Conservation (phyloP, 352 stramenopile species). For the Pythium diclinum region DNA sequence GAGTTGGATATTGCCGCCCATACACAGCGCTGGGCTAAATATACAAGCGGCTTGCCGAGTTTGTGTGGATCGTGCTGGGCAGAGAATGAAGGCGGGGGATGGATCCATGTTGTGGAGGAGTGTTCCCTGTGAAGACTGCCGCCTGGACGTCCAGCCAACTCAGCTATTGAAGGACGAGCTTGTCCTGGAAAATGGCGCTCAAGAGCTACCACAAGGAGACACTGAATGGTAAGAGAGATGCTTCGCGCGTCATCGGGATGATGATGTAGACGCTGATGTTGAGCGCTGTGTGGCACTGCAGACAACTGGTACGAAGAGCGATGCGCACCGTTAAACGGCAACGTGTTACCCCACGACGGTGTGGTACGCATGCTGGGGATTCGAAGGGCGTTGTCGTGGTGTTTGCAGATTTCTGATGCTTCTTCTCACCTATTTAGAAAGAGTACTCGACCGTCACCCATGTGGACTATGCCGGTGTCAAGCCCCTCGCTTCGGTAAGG, state of each 20-base stretch:
- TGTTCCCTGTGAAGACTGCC: not conserved
- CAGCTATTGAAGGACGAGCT: not conserved
- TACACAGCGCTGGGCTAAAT: not conserved
- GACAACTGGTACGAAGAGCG: constrained; percentile 87
- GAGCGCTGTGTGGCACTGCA: constrained; percentile 13
- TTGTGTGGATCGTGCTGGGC: not conserved
- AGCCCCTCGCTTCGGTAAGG: constrained; percentile 35
- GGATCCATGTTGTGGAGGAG: not conserved
- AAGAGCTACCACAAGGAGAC: constrained; percentile 82
- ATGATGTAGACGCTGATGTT: not conserved
- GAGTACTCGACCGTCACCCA: constrained; percentile 57
- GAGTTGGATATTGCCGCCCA: not conserved
- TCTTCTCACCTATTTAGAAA: constrained; percentile 35
- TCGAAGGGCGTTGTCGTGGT: not conserved
- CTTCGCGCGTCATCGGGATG: not conserved
- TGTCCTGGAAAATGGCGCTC: constrained; percentile 43
- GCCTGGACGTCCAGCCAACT: not conserved
- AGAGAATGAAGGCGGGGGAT: not conserved
- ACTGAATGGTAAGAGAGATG: constrained; percentile 43
- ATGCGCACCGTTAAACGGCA: constrained; percentile 50
- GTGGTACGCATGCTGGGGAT: constrained; percentile 31
- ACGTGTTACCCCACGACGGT: constrained; percentile 53
- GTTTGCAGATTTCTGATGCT: not conserved
- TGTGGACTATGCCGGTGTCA: constrained; percentile 45
- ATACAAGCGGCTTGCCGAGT: not conserved